Base-by-base conservation (phyloP, 2,329 filamentous ascomycete species). In the Cladosporium sp. region DNA sequence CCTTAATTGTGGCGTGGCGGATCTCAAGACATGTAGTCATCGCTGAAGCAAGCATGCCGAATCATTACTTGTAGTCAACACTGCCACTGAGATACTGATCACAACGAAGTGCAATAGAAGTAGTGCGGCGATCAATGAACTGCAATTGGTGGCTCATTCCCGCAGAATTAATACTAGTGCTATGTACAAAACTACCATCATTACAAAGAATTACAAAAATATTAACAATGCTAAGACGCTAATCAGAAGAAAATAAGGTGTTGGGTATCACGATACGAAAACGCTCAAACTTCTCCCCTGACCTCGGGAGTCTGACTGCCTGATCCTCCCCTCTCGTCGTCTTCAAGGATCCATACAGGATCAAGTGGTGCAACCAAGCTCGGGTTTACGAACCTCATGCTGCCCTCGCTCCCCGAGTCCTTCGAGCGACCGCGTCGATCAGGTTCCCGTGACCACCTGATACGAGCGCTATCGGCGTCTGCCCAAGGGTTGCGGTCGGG, bases 341-440 rank as follows among this genome's bases (percentile, higher is more conserved):
- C 53, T 8, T 65, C 64, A 8, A 67, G 70, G 44, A 76, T 75
- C 74, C 73, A 75, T 2, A 74, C 69, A 12, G 69, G 67, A 53
- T 69, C 63, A 21, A 76, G 65, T 82, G 89, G 88, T 35, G 82
- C 79, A 4, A 89, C 81, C 12, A 96, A 79, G 74, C 87, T 94
- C 2, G 92, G 92, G 71, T 94, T 95, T 58, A 93, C 81, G 77
- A 93, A 96, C 57, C 81, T 82, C 76, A 88, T 75, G 0, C 89
- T 91, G 72, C 85, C 86, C 74, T 94, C 91, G 67, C 86, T 84
- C 66, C 86, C 84, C 76, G 93, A 90, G 69, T 94, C 91, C 31
- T 93, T 74, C 0, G 89, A 93, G 70, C 86, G 88, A 1, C 62
- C 61, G 7, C 59, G 59, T 21, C 29, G 59, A 26, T 40, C 62